phyloP scores from a whole-genome alignment of 805 yeast species.

The Nakazawaea molendinolei region DNA sequence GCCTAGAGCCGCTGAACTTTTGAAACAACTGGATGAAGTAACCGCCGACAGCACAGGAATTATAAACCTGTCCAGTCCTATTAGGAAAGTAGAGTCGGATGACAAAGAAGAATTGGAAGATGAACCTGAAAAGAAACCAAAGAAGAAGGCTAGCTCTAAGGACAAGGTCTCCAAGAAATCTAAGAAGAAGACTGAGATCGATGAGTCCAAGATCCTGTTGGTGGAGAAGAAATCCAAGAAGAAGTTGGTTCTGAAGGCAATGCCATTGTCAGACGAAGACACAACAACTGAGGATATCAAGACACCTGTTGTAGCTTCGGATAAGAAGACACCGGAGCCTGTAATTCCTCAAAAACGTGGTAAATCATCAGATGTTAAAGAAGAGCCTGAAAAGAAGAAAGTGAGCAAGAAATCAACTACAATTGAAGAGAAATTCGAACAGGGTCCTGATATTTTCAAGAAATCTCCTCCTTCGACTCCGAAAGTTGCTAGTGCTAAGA shows the following conservation, averaged over 20 bases:
- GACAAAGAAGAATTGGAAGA: conserved; percentile 2
- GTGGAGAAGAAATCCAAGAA: conserved; percentile 3
- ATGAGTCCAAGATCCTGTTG: background rate
- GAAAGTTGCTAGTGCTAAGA: background rate
- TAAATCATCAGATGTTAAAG: conserved; percentile 3
- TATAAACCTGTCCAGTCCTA: conserved; percentile 14
- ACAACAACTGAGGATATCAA: conserved; percentile 10
- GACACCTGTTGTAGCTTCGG: conserved; percentile 9
- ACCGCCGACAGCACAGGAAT: conserved; percentile 21
- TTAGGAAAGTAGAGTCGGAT: background rate
- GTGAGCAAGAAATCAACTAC: background rate
- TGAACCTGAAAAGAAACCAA: conserved; percentile 3
- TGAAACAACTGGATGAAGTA: conserved; percentile 23
- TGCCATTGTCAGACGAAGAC: too few relatives aligned
- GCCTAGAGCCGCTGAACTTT: conserved; percentile 38
- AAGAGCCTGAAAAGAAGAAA: conserved; percentile 7
- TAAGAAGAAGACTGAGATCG: conserved; percentile 2
- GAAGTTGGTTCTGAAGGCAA: too few relatives aligned
- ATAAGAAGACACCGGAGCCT: conserved; percentile 14
- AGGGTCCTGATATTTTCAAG: conserved; percentile 11
- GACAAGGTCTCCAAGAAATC: conserved; percentile 9
- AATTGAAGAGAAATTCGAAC: conserved; percentile 11
- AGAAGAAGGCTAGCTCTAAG: conserved; percentile 4
- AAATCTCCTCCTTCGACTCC: background rate
- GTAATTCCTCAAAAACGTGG: conserved; percentile 8